These are phyloP conservation scores for Linnemannia schmuckeri DNA, from an alignment of 192 early-diverging fungal species.

Conservation along the genomic window DNA sequence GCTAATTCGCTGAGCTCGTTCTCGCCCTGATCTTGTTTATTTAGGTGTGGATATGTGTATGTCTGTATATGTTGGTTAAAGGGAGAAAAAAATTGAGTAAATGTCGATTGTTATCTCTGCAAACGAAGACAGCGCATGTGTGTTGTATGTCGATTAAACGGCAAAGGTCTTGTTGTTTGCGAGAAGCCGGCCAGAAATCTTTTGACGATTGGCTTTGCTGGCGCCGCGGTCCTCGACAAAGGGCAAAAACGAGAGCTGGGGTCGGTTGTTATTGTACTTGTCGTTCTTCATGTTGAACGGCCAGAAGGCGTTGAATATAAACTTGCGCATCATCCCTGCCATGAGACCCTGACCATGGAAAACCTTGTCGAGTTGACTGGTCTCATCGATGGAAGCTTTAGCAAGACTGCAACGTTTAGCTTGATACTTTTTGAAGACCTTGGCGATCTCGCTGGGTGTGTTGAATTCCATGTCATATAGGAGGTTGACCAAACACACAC, in stretches of 20 bases:
- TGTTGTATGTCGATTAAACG: not conserved
- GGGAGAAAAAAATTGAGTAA: slow-evolving; percentile 13
- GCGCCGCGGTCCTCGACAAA: slow-evolving; percentile 25
- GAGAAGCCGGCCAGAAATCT: slow-evolving; percentile 6
- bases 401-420: slow-evolving; percentile 1
- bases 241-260: slow-evolving; percentile 36
- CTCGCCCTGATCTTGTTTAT: not conserved
- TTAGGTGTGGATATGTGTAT: no score
- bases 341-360: slow-evolving; percentile 20
- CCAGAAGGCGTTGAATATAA: slow-evolving; percentile 17
- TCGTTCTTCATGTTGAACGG: slow-evolving; percentile 30
- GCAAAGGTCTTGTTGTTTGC: slow-evolving; percentile 13
- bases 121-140: not conserved
- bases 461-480: slow-evolving; percentile 34
- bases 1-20: slow-evolving; percentile 21
- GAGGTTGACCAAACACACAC: slow-evolving; percentile 26
- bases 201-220: slow-evolving; percentile 21
- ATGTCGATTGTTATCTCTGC: no score
- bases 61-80: not conserved
- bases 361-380: slow-evolving; percentile 19
- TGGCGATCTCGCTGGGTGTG: slow-evolving; percentile 10
- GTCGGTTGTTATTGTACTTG: slow-evolving; percentile 30
- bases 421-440: slow-evolving; percentile 34
- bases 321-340: slow-evolving; percentile 29
- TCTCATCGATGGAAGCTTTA: slow-evolving; percentile 12